Evolutionary conservation across 2,329 filamentous ascomycete species (phyloP).

Genomic region (Fusarium drepaniforme): DNA sequence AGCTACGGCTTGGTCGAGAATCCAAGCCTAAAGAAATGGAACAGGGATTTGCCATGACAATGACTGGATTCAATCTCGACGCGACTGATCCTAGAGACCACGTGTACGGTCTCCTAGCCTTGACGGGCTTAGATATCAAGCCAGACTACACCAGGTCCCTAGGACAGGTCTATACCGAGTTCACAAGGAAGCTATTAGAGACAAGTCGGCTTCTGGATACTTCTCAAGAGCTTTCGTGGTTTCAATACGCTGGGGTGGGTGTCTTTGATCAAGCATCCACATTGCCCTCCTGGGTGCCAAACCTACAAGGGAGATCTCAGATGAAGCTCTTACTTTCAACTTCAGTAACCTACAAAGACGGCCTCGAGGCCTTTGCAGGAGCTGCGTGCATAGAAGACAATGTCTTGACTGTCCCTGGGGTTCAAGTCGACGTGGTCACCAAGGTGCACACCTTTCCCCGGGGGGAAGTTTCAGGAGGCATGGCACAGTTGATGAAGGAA

Average conservation of each 20-base stretch:
- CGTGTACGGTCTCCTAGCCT: neutral
- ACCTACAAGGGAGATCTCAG: neutral
- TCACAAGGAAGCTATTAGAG: neutral
- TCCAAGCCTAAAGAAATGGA: neutral
- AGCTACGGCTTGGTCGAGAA: neutral
- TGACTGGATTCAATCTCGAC: neutral
- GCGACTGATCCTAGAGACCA: neutral
- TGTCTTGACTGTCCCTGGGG: neutral
- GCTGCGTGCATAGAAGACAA: neutral
- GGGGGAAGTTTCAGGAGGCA: neutral
- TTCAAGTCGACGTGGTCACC: neutral
- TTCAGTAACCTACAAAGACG: neutral
- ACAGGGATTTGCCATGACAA: neutral
- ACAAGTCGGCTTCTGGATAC: neutral
- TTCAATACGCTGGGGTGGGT: neutral
- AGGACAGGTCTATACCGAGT: neutral
- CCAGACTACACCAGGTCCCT: neutral
- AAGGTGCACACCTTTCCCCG: neutral
- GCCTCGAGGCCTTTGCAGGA: neutral
- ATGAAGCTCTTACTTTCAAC: neutral
- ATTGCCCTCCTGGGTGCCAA: neutral
- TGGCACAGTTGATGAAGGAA: neutral
- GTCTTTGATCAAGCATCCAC: neutral
- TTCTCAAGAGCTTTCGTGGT: neutral
- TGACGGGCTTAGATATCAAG: neutral